Conservation (phyloP, 2,329 filamentous ascomycete species). For the Endothia cerciana region DNA sequence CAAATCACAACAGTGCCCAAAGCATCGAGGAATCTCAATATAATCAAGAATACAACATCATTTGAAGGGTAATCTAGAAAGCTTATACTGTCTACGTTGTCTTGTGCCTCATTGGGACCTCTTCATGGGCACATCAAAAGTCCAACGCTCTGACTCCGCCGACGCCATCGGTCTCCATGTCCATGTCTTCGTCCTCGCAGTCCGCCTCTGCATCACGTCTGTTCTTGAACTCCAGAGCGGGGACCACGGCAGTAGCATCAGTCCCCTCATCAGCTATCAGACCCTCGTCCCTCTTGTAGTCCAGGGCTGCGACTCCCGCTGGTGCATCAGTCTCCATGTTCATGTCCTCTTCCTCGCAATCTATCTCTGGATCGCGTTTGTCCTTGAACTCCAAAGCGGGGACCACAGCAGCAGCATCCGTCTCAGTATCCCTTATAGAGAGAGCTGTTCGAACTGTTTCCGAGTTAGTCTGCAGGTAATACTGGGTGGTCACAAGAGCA, state of each 20-base stretch:
- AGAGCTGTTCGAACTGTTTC: neutral
- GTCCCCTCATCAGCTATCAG: no score
- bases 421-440: neutral
- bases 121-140: no score
- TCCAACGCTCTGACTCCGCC: neutral
- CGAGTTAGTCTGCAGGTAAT: neutral
- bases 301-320: no score
- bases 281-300: no score
- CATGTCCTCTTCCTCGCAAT: neutral
- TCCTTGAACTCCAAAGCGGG: slow-evolving; percentile 2
- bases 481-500: neutral
- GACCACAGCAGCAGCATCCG: neutral
- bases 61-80: no score
- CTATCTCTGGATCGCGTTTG: neutral
- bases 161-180: neutral
- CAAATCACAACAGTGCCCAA: no score
- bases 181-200: neutral
- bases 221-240: neutral
- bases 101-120: no score
- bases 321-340: neutral
- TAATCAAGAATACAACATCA: no score
- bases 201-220: neutral
- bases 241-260: neutral
- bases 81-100: no score
- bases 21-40: no score